A percentile compares a stretch with the other conserved stretches of the same genome.
phyloP scores from a whole-genome alignment of 768 basidiomycete genomes.

The Mycena metata region DNA sequence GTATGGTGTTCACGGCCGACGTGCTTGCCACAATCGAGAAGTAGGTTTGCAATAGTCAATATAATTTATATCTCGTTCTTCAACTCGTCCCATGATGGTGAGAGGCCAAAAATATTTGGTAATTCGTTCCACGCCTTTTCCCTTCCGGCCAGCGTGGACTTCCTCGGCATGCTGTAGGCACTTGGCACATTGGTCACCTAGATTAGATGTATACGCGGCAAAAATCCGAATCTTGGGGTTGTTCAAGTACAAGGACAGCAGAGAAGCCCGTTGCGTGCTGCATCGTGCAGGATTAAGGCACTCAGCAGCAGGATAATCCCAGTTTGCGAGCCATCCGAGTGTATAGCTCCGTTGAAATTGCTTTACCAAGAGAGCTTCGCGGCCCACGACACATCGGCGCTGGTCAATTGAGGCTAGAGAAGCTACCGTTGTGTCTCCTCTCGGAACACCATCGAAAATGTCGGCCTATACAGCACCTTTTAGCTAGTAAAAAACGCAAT shows the following conservation, averaged over 20 bases:
- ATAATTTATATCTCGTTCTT: not conserved
- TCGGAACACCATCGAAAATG: not conserved
- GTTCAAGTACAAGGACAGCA: no score
- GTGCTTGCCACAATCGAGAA: no score
- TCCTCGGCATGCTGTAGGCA: not conserved
- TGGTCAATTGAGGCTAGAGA: slow-evolving; percentile 6
- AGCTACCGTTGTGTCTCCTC: not conserved
- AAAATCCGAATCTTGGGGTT: not conserved
- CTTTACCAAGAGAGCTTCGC: not conserved
- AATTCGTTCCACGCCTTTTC: slow-evolving; percentile 23
- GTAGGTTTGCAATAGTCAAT: not conserved
- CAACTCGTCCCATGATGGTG: slow-evolving; percentile 23
- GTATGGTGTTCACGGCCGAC: no score
- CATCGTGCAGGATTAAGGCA: no score
- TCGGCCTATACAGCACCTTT: no score
- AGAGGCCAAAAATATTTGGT: slow-evolving; percentile 19
- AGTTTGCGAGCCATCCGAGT: not conserved
- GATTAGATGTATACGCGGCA: no score
- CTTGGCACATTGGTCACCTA: not conserved
- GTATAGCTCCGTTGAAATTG: not conserved
- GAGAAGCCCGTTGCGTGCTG: no score
- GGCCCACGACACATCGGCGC: not conserved
- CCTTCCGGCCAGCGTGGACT: not conserved
- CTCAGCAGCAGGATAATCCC: not conserved
- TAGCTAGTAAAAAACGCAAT: no score